Percentiles rank a stretch among this genome's conserved stretches.
Conservation (phyloP, 768 basidiomycete species). For the Suillus decipiens region DNA sequence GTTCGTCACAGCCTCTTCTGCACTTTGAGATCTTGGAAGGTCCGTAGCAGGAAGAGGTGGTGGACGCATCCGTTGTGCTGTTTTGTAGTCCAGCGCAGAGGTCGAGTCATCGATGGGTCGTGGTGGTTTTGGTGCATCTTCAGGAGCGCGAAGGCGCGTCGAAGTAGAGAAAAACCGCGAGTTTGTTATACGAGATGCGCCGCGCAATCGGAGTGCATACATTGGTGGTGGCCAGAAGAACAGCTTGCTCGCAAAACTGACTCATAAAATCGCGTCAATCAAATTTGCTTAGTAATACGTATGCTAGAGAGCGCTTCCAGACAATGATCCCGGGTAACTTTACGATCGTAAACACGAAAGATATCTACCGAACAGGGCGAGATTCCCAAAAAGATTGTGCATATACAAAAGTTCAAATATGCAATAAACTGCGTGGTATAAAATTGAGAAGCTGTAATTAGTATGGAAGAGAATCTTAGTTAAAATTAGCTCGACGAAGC, state of each 20-base stretch:
- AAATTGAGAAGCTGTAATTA: background rate
- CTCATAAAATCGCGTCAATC: background rate
- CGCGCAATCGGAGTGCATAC: conserved; percentile 23
- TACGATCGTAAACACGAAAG: background rate
- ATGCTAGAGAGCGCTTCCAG: background rate
- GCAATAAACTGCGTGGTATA: background rate
- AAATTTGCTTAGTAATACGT: background rate
- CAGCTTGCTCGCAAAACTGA: background rate
- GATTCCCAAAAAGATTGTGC: background rate
- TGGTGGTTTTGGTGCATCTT: conserved; percentile 65
- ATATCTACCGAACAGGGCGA: background rate
- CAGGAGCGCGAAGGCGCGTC: conserved; percentile 17
- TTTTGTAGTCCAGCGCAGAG: conserved; percentile 92
- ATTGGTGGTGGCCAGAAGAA: conserved; percentile 4
- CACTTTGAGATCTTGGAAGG: conserved; percentile 77
- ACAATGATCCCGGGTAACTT: background rate
- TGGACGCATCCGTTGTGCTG: conserved; percentile 64
- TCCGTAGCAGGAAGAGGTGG: conserved; percentile 87
- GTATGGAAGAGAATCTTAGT: background rate
- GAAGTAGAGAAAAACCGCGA: conserved; percentile 27
- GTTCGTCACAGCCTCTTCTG: conserved; percentile 97
- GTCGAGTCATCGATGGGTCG: conserved; percentile 90
- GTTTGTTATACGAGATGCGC: conserved; percentile 16
- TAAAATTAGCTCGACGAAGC: background rate
- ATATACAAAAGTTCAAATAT: background rate